Percentiles rank a stretch among this genome's conserved stretches.
Conservation (phyloP, 257 asterid genomes). For the Gentiana dahurica region DNA sequence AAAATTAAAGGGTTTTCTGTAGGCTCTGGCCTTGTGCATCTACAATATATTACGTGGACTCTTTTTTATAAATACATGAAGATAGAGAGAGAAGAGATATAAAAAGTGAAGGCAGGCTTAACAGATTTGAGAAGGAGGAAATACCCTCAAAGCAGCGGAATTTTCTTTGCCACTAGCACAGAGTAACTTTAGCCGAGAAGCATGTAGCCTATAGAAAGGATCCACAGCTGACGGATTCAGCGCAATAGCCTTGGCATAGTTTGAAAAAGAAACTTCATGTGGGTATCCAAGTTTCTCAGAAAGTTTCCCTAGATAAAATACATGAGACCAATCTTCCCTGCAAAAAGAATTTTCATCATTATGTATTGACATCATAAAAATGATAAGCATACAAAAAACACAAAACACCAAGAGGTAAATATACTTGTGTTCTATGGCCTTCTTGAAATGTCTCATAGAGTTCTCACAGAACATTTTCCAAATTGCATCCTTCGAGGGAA, state of each 20-base stretch:
- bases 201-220: conserved; percentile 96
- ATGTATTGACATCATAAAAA: conserved; percentile 9
- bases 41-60: no score
- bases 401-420: conserved; percentile 17
- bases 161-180: conserved; percentile 61
- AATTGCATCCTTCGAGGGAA: conserved; percentile 55
- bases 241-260: conserved; percentile 73
- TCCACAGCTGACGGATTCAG: conserved; percentile 92
- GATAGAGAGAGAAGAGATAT: background rate
- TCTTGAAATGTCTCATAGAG: conserved; percentile 81
- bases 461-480: conserved; percentile 89
- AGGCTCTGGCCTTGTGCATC: no score
- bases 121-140: background rate
- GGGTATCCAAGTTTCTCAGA: conserved; percentile 85
- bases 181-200: conserved; percentile 91
- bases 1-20: no score
- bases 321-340: conserved; percentile 99
- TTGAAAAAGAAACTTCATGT: conserved; percentile 47
- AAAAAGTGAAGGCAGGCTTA: conserved; percentile 2
- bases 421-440: conserved; percentile 78
- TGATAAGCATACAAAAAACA: conserved; percentile 18
- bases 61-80: background rate
- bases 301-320: conserved; percentile 88
- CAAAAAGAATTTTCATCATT: conserved; percentile 13
- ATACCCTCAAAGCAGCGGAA: conserved; percentile 67